phyloP scores from a whole-genome alignment of 1,284 basidiomycete genomes.

The Apiotrichum veenhuisii region DNA sequence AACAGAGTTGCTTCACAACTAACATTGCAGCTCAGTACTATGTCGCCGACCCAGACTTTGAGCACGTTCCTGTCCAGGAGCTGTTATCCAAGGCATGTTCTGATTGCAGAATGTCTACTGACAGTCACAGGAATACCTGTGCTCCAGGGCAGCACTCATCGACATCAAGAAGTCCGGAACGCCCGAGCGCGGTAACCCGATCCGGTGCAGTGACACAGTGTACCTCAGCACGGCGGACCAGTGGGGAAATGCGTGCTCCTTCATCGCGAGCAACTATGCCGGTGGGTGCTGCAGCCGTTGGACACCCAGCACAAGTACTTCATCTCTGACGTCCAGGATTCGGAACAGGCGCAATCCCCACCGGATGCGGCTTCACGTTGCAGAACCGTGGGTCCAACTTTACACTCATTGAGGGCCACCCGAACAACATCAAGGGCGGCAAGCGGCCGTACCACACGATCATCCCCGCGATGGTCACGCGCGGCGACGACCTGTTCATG shows the following conservation, averaged over 20 bases:
- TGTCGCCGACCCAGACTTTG: slow-evolving; percentile 77
- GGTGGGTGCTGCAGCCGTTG: too few species aligned
- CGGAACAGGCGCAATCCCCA: slow-evolving; percentile 69
- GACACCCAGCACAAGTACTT: too few species aligned
- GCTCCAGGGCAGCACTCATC: slow-evolving; percentile 73
- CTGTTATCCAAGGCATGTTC: slow-evolving; percentile 68
- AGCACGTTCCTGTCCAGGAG: slow-evolving; percentile 68
- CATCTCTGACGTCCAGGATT: slow-evolving; percentile 46
- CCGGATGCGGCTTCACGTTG: slow-evolving; percentile 90
- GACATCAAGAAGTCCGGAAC: slow-evolving; percentile 63
- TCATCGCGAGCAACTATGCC: slow-evolving; percentile 81
- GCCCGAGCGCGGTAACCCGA: slow-evolving; percentile 58
- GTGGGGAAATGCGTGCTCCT: slow-evolving; percentile 83
- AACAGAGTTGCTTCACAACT: background rate
- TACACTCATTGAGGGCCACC: slow-evolving; percentile 70
- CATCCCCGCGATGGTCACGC: slow-evolving; percentile 76
- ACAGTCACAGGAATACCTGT: slow-evolving; percentile 66
- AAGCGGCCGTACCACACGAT: slow-evolving; percentile 96
- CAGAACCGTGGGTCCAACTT: slow-evolving; percentile 91
- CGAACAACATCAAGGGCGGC: slow-evolving; percentile 72
- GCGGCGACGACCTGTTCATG: slow-evolving; percentile 73
- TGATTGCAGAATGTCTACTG: background rate
- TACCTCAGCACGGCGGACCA: slow-evolving; percentile 85
- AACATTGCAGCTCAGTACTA: slow-evolving; percentile 61
- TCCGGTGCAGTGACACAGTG: slow-evolving; percentile 79